Conservation (phyloP, 208 protist genomes). For the Trichomonas tenax region DNA sequence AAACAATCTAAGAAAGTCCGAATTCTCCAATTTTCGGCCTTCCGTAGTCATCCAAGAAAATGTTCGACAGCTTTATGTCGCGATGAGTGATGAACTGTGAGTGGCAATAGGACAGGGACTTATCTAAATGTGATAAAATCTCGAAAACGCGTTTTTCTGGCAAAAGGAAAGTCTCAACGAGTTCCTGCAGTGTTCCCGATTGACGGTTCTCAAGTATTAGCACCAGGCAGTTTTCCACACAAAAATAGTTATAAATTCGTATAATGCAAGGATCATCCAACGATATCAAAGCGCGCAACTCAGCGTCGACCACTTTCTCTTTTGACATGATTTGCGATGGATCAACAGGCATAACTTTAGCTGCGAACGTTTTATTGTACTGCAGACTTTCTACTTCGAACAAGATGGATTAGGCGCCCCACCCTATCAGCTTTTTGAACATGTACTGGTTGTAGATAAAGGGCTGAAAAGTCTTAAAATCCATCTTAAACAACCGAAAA, state of each 20-base stretch:
- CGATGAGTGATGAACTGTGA: not conserved
- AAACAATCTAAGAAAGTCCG: not conserved
- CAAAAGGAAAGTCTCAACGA: not conserved
- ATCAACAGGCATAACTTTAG: not conserved
- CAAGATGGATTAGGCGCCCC: not conserved
- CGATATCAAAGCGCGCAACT: not conserved
- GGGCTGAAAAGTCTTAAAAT: not conserved
- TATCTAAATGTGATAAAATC: not conserved
- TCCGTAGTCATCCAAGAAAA: not conserved
- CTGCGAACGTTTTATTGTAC: not conserved
- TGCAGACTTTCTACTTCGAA: not conserved
- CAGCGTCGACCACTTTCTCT: not conserved
- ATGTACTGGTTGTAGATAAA: not conserved
- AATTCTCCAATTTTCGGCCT: not conserved
- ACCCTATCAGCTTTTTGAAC: not conserved
- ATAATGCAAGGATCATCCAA: not conserved
- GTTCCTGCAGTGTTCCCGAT: not conserved
- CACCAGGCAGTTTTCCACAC: not conserved
- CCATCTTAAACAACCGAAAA: not conserved
- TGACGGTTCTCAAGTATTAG: not conserved
- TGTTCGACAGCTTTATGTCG: not conserved
- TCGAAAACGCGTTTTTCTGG: not conserved
- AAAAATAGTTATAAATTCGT: not conserved
- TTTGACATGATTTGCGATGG: not conserved
- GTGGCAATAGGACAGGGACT: not conserved